A percentile compares a stretch with the other conserved stretches of the same genome.
Evolutionary conservation across 176 grass and related monocot species (phyloP).

Genomic region (Triticum monococcum): DNA sequence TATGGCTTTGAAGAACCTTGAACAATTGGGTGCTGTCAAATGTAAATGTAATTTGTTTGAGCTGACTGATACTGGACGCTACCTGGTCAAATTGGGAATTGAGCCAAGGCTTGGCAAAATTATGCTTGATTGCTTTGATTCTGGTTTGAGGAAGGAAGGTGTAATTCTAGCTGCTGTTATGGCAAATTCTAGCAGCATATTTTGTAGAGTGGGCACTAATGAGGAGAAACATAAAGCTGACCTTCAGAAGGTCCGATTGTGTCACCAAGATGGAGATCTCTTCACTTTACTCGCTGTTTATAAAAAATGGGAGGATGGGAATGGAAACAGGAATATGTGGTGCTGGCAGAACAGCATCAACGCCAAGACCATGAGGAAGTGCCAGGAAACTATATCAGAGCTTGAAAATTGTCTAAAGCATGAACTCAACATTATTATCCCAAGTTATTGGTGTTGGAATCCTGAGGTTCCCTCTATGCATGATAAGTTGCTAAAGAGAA

Average conservation of each 20-base stretch:
- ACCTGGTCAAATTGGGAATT: conserved; percentile 77
- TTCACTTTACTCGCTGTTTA: conserved; percentile 93
- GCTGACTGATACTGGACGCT: conserved; percentile 61
- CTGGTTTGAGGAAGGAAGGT: conserved; percentile 77
- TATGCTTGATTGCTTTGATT: conserved; percentile 71
- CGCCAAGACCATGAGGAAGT: conserved; percentile 85
- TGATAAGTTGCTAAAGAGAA: conserved; percentile 70
- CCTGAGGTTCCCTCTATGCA: conserved; percentile 53
- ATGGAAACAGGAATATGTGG: conserved; percentile 66
- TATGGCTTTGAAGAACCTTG: conserved; percentile 69
- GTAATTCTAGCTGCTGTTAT: conserved; percentile 84
- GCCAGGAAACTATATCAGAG: conserved; percentile 72
- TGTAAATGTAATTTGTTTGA: conserved; percentile 44
- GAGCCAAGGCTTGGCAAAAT: conserved; percentile 94
- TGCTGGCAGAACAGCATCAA: conserved; percentile 97
- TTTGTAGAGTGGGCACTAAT: conserved; percentile 82
- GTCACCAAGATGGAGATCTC: conserved; percentile 83
- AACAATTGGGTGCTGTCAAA: conserved; percentile 74
- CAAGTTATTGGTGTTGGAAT: conserved; percentile 87
- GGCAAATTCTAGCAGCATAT: conserved; percentile 93
- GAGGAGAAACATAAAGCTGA: conserved; percentile 90
- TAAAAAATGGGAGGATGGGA: conserved; percentile 79
- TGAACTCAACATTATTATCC: conserved; percentile 73
- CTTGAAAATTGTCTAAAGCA: conserved; percentile 77
- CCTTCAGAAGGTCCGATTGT: conserved; percentile 77